Evolutionary conservation across 495 filamentous ascomycete genomes (phyloP), one percentile per base, ranked within the genome.

Genomic region (Articulospora tetracladia): DNA sequence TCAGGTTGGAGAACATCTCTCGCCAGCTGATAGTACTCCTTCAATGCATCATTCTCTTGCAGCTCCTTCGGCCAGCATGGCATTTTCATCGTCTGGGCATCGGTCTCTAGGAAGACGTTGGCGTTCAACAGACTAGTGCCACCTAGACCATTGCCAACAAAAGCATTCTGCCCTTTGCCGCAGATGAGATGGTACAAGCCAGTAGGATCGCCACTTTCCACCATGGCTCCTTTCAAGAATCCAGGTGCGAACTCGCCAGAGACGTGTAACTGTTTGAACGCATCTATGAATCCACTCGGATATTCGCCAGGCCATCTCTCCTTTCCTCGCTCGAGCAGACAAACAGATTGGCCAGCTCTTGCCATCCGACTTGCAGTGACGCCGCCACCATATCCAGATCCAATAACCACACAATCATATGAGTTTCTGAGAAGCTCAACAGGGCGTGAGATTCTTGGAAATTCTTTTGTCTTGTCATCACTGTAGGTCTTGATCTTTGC

Each of bases 271-370:
- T 85, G 74, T 4, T 63, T 68, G 17, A 76, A 13, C 12, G 77
- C 71, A 23, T 85, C 83, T 10, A 61, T 23, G 0, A 78, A 64
- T 1, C 70, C 71, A 17, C 67, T 72, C 1, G 84, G 83, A 63
- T 85, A 89, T 67, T 86, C 83, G 15, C 85, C 84, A 22, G 86
- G 83, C 81, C 85, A 86, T 67, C 73, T 77, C 71, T 89, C 86
- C 56, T 77, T 73, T 36, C 85, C 85, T 23, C 81, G 70, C 67
- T 89, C 86, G 12, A 89, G 74, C 4, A 90, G 68, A 51, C 82
- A 86, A 23, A 88, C 86, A 10, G 72, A 75, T 62, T 85, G 74
- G 6, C 82, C 82, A 10, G 79, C 83, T 50, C 85, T 73, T 3
- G 85, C 80, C 81, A 86, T 86, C 24, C 85, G 78, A 55, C 82